These are phyloP conservation scores for Globisporangium iwayamae DNA, from an alignment of 352 stramenopile genomes.

Conservation along the genomic window DNA sequence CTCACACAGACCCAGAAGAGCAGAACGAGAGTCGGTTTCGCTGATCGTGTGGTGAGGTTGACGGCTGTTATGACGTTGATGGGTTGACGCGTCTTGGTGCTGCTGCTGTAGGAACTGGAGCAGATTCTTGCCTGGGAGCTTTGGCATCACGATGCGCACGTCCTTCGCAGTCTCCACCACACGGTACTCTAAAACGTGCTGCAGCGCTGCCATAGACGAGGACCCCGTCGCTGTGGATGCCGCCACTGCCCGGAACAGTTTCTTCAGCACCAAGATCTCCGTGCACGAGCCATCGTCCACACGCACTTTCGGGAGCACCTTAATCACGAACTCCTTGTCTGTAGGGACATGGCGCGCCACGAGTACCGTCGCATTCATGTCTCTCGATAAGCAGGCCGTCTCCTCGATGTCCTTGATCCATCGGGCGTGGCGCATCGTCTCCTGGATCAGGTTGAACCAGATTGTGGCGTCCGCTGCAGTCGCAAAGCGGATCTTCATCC, in stretches of 20 bases:
- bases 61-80: background rate
- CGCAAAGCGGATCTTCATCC: constrained; percentile 43
- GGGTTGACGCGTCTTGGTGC: background rate
- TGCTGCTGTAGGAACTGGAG: constrained; percentile 32
- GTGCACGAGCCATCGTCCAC: constrained; percentile 22
- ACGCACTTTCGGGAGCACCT: constrained; percentile 23
- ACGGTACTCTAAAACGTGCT: constrained; percentile 38
- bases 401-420: constrained; percentile 33
- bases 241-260: constrained; percentile 19
- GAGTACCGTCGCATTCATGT: constrained; percentile 16
- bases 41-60: constrained; percentile 16
- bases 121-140: constrained; percentile 39
- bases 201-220: constrained; percentile 10
- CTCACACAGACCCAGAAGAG: constrained; percentile 41
- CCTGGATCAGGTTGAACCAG: constrained; percentile 38
- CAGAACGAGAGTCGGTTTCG: constrained; percentile 44
- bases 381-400: constrained; percentile 16
- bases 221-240: background rate
- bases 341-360: constrained; percentile 14
- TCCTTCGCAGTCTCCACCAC: constrained; percentile 46
- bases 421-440: constrained; percentile 32
- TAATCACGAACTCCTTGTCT: constrained; percentile 41
- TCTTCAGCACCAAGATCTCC: constrained; percentile 43
- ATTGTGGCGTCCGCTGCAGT: constrained; percentile 48
- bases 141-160: constrained; percentile 54